phyloP scores from a whole-genome alignment of 352 stramenopile genomes.

The Pythium rishiriense region DNA sequence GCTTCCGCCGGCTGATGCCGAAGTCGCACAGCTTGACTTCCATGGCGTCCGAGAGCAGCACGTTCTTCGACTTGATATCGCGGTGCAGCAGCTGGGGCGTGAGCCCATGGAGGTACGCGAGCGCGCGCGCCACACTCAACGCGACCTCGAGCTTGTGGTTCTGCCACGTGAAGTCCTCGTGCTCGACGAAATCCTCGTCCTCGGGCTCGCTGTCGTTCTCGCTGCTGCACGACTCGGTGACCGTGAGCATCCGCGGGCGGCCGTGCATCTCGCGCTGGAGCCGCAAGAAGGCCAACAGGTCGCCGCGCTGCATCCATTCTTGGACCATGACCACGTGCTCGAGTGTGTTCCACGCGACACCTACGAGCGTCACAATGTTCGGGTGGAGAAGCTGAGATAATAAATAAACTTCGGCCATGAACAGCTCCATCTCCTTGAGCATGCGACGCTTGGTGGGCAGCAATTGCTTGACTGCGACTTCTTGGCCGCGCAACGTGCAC shows the following conservation, averaged over 20 bases:
- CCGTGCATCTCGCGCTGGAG: conserved; percentile 10
- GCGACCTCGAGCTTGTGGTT: conserved; percentile 60
- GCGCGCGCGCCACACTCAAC: conserved; percentile 52
- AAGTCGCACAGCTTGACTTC: conserved; percentile 61
- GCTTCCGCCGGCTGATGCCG: conserved; percentile 50
- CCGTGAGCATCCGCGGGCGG: background rate
- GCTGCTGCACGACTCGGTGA: background rate
- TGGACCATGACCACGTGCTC: conserved; percentile 73
- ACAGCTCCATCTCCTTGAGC: conserved; percentile 72
- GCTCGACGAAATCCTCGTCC: background rate
- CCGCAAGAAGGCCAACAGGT: conserved; percentile 57
- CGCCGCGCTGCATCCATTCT: conserved; percentile 70
- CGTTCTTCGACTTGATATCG: conserved; percentile 89
- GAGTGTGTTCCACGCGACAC: conserved; percentile 74
- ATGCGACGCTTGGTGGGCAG: conserved; percentile 47
- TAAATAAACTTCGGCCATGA: conserved; percentile 78
- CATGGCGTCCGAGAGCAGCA: conserved; percentile 61
- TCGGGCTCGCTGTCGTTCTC: conserved; percentile 11
- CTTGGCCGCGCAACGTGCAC: conserved; percentile 42
- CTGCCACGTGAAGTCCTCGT: conserved; percentile 45
- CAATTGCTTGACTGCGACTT: conserved; percentile 74
- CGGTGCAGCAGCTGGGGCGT: conserved; percentile 82
- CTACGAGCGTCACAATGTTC: conserved; percentile 59
- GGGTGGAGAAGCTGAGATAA: conserved; percentile 67
- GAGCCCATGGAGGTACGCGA: conserved; percentile 79